A percentile compares a stretch with the other conserved stretches of the same genome.
These are phyloP conservation scores for Vanrija pseudolonga DNA, from an alignment of 1,284 basidiomycete species.

Conservation along the genomic window DNA sequence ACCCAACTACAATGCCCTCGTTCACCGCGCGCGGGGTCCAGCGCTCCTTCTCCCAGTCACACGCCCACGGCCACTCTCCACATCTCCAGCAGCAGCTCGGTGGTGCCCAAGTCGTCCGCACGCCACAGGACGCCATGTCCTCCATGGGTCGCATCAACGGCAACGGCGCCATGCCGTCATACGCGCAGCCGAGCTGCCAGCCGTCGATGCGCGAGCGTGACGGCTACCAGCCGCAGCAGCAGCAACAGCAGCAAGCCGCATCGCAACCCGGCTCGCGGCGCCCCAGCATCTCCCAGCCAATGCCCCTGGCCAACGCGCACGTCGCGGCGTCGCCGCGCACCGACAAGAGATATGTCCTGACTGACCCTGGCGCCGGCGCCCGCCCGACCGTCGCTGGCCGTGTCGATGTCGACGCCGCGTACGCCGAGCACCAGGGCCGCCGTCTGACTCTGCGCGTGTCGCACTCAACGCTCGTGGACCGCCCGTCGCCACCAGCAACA, in stretches of 20 bases:
- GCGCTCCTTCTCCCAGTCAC: constrained; percentile 13
- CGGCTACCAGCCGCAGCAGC: background rate
- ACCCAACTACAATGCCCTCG: constrained; percentile 2
- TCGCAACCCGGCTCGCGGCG: background rate
- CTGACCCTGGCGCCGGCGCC: background rate
- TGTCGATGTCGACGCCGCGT: constrained; percentile 3
- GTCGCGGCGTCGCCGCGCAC: no score
- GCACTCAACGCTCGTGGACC: background rate
- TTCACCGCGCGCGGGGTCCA: background rate
- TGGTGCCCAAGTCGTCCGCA: constrained; percentile 27
- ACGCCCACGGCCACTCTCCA: background rate
- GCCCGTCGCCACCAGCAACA: no score
- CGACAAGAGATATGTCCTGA: no score
- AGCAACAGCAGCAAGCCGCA: background rate
- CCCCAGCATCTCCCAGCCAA: no score
- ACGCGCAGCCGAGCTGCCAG: constrained; percentile 3
- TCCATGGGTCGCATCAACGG: constrained; percentile 14
- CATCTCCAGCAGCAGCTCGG: constrained; percentile 5
- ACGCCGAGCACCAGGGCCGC: constrained; percentile 1
- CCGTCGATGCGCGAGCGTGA: constrained; percentile 2
- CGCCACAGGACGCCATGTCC: constrained; percentile 26
- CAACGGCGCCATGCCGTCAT: background rate
- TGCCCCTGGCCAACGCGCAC: no score
- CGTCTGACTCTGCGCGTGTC: constrained; percentile 6
- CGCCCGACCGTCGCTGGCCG: background rate